Evolutionary conservation across 2,329 filamentous ascomycete species (phyloP).

Genomic region (Cercospora sp.): DNA sequence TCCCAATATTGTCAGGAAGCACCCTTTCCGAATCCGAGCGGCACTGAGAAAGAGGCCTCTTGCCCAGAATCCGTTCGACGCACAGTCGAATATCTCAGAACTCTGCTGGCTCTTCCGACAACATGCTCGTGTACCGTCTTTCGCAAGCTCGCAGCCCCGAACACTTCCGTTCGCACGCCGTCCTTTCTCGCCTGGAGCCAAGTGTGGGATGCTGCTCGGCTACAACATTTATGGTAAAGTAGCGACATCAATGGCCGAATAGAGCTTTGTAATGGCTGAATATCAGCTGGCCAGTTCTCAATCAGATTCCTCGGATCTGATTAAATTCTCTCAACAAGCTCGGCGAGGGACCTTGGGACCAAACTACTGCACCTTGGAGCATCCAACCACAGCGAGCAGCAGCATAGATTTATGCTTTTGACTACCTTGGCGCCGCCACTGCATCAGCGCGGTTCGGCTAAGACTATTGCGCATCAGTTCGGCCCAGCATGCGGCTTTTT

Average conservation of each 20-base stretch:
- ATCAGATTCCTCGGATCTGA: constrained; percentile 8
- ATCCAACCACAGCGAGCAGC: neutral
- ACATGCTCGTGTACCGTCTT: no score
- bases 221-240: no score
- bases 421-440: constrained; percentile 1
- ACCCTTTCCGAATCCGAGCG: no score
- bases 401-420: neutral
- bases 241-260: no score
- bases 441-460: neutral
- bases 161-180: neutral
- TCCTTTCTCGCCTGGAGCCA: no score
- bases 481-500: neutral
- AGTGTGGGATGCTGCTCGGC: no score
- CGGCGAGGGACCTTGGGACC: neutral
- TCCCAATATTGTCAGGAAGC: no score
- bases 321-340: neutral
- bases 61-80: no score
- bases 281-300: neutral
- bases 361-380: neutral
- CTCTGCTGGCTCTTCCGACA: no score
- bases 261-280: neutral
- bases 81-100: no score
- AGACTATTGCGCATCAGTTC: neutral
- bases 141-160: neutral
- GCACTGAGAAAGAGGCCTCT: no score